Evolutionary conservation across 306 rosid species (phyloP), one percentile per base, ranked within the genome.

Genomic region (Biancaea sappan): DNA sequence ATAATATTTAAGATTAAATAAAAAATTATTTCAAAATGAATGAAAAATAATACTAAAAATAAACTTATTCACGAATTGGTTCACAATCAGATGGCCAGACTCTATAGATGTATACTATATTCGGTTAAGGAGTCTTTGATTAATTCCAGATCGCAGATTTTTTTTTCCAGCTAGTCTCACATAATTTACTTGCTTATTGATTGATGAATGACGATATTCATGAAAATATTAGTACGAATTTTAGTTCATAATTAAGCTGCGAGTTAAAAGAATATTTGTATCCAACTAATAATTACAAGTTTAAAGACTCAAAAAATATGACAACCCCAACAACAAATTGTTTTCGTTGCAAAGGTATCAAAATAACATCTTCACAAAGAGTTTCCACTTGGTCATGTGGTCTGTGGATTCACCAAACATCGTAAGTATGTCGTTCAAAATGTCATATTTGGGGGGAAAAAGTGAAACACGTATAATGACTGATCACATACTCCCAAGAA

Each of bases 291-390:
- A 65, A 60, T 24, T 50, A 52, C 19, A 61, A 60, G 22, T 52
- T 52, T 4, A 77, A 48, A 29, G 24, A 56, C 48, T 46, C 38
- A 40, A 40, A 58, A 75, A 25, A 73, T 15, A 73, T 66, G 37
- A 48, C 69, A 73, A 40, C 64, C 65, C 71, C 73, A 72, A 79
- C 5, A 43, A 75, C 63, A 79, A 83, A 78, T 65, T 71, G 73
- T 58, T 43, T 59, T 10, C 72, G 60, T 71, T 52, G 70, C 81
- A 62, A 66, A 71, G 22, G 77, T 52, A 83, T 65, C 70, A 69
- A 71, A 66, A 4, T 19, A 74, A 72, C 69, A 79, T 77, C 66
- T 61, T 72, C 70, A 76, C 66, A 53, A 43, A 84, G 60, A 58
- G 82, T 73, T 66, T 60, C 66, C 50, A 40, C 50, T 57, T 56